phyloP scores from a whole-genome alignment of 371 early-diverging fungal species.

The Gilbertella persicaria region DNA sequence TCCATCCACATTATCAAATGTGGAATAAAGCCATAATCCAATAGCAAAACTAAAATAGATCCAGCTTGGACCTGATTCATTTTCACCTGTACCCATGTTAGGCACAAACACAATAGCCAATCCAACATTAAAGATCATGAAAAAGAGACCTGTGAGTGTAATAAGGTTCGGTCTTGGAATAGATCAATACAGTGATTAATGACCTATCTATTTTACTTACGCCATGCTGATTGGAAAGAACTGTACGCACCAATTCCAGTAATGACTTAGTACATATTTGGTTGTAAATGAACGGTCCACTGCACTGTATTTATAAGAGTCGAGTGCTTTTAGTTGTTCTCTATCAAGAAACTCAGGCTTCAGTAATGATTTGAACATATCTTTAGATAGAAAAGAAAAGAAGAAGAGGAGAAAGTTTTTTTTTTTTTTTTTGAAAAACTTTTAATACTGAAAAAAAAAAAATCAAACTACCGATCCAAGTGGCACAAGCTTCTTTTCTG shows the following conservation, averaged over 20 bases:
- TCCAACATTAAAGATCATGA: constrained; percentile 79
- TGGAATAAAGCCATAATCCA: constrained; percentile 93
- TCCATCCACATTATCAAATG: constrained; percentile 98
- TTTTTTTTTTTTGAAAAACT: too few species aligned
- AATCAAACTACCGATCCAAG: constrained; percentile 11
- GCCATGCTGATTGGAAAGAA: constrained; percentile 95
- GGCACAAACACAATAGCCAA: constrained; percentile 55
- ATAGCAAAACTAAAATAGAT: constrained; percentile 69
- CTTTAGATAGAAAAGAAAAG: constrained; percentile 8
- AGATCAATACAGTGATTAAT: not conserved
- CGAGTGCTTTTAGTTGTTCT: constrained; percentile 73
- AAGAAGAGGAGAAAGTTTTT: constrained; percentile 9
- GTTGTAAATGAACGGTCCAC: constrained; percentile 86
- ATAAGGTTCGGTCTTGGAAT: constrained; percentile 91
- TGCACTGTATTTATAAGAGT: constrained; percentile 80
- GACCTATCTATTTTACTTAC: constrained; percentile 52
- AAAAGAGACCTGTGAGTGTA: constrained; percentile 92
- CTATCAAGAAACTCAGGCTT: constrained; percentile 54
- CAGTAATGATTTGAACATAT: constrained; percentile 25
- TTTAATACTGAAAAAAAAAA: constrained; percentile 3
- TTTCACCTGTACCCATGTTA: constrained; percentile 26
- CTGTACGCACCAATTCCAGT: constrained; percentile 89
- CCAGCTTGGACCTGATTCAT: constrained; percentile 41
- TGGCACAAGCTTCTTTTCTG: too few species aligned
- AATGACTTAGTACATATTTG: constrained; percentile 80